Base-by-base conservation (phyloP, 2,329 filamentous ascomycete genomes). In the Fusarium sp. region DNA sequence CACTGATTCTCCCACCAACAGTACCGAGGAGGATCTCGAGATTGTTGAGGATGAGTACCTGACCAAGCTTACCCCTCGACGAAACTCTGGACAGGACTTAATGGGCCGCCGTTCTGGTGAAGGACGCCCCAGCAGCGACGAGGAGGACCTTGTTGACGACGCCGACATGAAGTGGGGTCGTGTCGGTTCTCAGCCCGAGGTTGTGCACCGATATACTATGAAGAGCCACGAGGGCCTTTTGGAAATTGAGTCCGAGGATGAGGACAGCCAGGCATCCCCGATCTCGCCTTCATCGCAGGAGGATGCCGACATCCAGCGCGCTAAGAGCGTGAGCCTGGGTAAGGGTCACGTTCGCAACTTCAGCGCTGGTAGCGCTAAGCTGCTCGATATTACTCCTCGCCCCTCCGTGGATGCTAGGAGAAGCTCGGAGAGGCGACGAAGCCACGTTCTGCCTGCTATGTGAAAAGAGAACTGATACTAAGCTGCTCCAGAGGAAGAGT, bases 311-410 rank as follows among this genome's bases (percentile, higher is more conserved):
- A 76, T 87, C 25, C 89, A 91, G 76, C 90, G 92, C 75, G 94
- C 94, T 32, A 91, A 87, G 61, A 96, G 93, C 81, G 86, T 96
- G 66, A 90, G 92, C 70, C 86, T 93, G 59, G 89, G 90, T 67
- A 90, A 87, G 77, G 86, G 88, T 11, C 93, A 95, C 76, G 89
- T 86, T 22, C 88, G 92, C 63, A 92, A 92, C 72, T 91, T 95
- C 78, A 95, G 93, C 78, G 92, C 93, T 52, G 94, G 94, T 59
- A 95, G 93, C 79, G 93, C 93, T 12, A 93, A 90, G 82, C 83
- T 96, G 61, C 84, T 97, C 59, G 91, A 95, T 59, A 87, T 95
- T 56, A 87, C 87, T 22, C 87, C 89, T 25, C 86, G 88, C 30
- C 80, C 81, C 52, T 92, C 90, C 25, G 82, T 84, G 14, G 90